Conservation (phyloP, 2,329 filamentous ascomycete genomes). For the Aspergillus versicolor region DNA sequence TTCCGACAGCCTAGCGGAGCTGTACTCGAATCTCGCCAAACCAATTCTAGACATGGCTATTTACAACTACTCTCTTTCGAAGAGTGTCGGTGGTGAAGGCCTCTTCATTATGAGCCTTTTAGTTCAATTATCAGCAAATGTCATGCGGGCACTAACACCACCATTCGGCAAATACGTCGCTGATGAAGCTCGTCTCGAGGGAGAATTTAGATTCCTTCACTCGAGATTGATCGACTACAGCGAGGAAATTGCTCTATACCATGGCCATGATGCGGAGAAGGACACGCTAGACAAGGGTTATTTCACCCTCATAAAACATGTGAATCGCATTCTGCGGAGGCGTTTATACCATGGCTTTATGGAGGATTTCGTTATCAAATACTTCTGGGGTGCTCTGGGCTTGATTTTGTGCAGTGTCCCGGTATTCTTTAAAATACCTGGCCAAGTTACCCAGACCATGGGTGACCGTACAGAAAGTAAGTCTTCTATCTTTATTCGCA, state of each 20-base stretch:
- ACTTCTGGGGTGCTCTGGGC: constrained; percentile 95
- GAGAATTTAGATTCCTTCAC: constrained; percentile 95
- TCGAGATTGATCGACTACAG: constrained; percentile 92
- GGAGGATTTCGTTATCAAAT: constrained; percentile 99
- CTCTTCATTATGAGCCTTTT: constrained; percentile 93
- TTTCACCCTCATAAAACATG: constrained; percentile 98
- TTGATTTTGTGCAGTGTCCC: constrained; percentile 90
- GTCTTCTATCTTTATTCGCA: constrained; percentile 16
- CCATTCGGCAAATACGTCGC: constrained; percentile 98
- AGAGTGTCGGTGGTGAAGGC: constrained; percentile 93
- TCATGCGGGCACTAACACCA: constrained; percentile 92
- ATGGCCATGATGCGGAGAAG: constrained; percentile 90
- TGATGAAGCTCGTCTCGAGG: constrained; percentile 89
- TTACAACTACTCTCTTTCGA: constrained; percentile 91
- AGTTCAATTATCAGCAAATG: constrained; percentile 85
- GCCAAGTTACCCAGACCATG: constrained; percentile 54
- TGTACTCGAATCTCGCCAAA: constrained; percentile 96
- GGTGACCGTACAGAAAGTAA: constrained; percentile 59
- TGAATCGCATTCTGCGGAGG: constrained; percentile 87
- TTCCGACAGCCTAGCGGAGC: constrained; percentile 87
- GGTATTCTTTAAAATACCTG: constrained; percentile 91
- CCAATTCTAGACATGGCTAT: constrained; percentile 93
- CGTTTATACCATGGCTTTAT: constrained; percentile 98
- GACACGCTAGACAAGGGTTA: constrained; percentile 97
- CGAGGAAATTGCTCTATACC: constrained; percentile 90